Base-by-base conservation (phyloP, 345 rosid genomes). In the Pugionium cornutum region DNA sequence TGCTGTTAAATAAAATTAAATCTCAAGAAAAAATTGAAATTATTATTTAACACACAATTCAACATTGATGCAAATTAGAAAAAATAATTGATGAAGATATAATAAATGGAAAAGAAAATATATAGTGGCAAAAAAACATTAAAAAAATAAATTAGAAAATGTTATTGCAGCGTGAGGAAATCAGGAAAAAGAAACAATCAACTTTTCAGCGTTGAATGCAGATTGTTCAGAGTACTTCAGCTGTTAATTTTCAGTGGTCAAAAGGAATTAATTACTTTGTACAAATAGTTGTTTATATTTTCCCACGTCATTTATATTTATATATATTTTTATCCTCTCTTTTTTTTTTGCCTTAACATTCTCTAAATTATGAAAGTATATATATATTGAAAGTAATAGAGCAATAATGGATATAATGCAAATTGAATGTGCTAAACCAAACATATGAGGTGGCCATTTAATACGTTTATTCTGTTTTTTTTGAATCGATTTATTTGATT, bases 201-300 rank as follows among this genome's bases (percentile, higher is more conserved):
- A 61, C 68, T 62, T 70, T 70, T 53, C 68, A 70, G 68, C 68
- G 68, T 70, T 62, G 55, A 62, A 70, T 61, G 74, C 68, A 70
- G 74, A 70, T 70, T 70, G 62, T 62, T 53, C 62, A 70, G 74
- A 62, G 74, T 53, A 70, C 74, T 62, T 62, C 35, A 36, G 68
- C 68, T 70, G 62, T 70, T 70, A 45, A 54, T 45, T 70, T 61
- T 70, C 68, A 72, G 53, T 57, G 58, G 70, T 64, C 76, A 73
- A 73, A 65, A 58, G 62, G 58, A 60, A 55, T 35, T 28, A 42
- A 75, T 68, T 44, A 74, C 67, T 62, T 58, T 45, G 52, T 53
- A 31, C 26, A 72, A 68, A 75, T 66, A 62, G 75, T 61, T 34
- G 74, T 72, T 63, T 70, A 67, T 61, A 69, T 68, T 51, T 51